Evolutionary conservation across 148 eudicot species (phyloP).

Genomic region (Diospyros kaki): DNA sequence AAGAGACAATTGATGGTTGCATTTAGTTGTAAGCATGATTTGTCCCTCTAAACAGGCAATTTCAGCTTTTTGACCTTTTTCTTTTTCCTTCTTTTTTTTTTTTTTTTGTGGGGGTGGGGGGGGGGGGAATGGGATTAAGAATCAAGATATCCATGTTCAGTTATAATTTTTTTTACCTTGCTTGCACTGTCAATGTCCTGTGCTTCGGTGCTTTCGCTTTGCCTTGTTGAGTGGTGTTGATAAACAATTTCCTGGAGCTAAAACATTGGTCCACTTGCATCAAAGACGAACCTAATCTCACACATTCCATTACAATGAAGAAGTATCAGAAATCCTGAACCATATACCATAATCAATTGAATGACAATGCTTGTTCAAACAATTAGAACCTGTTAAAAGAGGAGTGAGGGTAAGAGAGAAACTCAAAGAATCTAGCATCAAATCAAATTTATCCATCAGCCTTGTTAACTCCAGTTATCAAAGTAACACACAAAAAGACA

Average conservation of each 20-base stretch:
- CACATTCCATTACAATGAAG: slow-evolving; percentile 1
- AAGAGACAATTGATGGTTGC: neutral
- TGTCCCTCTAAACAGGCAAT: neutral
- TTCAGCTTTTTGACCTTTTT: neutral
- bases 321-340: neutral
- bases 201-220: slow-evolving; percentile 15
- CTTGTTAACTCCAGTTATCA: neutral
- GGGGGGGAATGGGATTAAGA: neutral
- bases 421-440: too few species aligned
- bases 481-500: neutral
- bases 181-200: slow-evolving; percentile 24
- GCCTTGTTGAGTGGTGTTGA: slow-evolving; percentile 24
- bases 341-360: neutral
- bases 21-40: slow-evolving; percentile 2
- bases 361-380: neutral
- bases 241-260: slow-evolving; percentile 32
- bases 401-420: too few species aligned
- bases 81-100: too few species aligned
- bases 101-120: too few species aligned
- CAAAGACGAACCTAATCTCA: slow-evolving; percentile 29
- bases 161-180: slow-evolving; percentile 20
- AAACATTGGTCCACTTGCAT: slow-evolving; percentile 34
- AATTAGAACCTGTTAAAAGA: neutral
- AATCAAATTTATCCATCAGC: neutral
- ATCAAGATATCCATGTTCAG: neutral